Evolutionary conservation across 192 early-diverging fungal genomes (phyloP).

Genomic region (Backusella westeae): DNA sequence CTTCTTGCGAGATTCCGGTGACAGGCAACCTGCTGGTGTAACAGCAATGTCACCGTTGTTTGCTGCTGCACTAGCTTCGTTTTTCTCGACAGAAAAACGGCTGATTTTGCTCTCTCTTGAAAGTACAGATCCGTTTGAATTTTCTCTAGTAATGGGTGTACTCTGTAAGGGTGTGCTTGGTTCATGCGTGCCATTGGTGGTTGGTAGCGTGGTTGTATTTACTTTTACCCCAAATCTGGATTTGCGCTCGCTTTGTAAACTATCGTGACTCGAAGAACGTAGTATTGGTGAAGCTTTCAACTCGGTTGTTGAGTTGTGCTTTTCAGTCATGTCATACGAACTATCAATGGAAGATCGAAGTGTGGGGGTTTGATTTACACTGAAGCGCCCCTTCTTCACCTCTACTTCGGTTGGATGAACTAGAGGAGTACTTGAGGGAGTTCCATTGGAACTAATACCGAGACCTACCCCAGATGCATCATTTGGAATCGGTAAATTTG

Average conservation of each 20-base stretch:
- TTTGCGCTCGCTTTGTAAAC: slow-evolving; percentile 1
- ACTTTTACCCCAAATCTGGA: slow-evolving; percentile 1
- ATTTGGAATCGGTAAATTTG: not conserved
- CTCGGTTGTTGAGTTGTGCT: not conserved
- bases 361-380: slow-evolving; percentile 42
- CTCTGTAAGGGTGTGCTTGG: not conserved
- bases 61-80: not conserved
- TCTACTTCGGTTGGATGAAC: not conserved
- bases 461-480: not conserved
- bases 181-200: not conserved
- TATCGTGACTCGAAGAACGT: slow-evolving; percentile 2
- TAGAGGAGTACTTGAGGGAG: not conserved
- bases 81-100: slow-evolving; percentile 16
- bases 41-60: not conserved
- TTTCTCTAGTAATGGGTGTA: slow-evolving; percentile 11
- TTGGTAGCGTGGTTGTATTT: not conserved
- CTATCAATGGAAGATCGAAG: not conserved
- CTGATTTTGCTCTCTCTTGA: slow-evolving; percentile 17
- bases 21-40: not conserved
- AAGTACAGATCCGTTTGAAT: slow-evolving; percentile 9
- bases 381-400: slow-evolving; percentile 64
- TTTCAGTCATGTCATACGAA: not conserved
- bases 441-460: not conserved
- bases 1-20: slow-evolving; percentile 31
- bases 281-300: not conserved